These are phyloP conservation scores for Gossypium anomalum DNA, from an alignment of 345 rosid genomes.

Conservation along the genomic window DNA sequence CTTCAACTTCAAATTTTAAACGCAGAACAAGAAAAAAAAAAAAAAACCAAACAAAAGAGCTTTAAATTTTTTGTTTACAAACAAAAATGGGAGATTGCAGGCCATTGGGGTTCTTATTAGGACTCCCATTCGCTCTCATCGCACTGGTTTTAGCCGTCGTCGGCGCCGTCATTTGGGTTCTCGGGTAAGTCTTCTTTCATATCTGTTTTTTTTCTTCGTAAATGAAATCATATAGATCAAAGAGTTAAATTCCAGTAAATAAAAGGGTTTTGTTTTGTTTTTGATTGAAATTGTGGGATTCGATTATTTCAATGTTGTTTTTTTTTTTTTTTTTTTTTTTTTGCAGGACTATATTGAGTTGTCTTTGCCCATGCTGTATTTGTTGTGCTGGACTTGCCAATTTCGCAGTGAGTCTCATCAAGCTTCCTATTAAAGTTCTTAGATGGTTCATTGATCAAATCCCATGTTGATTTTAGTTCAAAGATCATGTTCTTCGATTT, in stretches of 20 bases:
- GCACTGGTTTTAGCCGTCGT: slow-evolving; percentile 58
- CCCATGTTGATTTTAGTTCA: slow-evolving; percentile 55
- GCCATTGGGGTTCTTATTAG: slow-evolving; percentile 74
- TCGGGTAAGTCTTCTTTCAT: slow-evolving; percentile 47
- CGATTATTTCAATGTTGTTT: background rate
- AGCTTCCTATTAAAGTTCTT: slow-evolving; percentile 61
- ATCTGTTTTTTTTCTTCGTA: background rate
- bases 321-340: too few species aligned
- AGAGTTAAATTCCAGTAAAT: background rate
- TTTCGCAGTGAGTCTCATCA: slow-evolving; percentile 53
- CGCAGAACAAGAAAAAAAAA: too few species aligned
- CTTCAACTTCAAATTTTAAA: background rate
- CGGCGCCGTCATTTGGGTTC: slow-evolving; percentile 69
- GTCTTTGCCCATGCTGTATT: slow-evolving; percentile 80
- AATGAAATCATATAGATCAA: background rate
- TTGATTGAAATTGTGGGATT: background rate
- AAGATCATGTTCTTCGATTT: background rate
- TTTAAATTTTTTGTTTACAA: background rate
- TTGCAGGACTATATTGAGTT: slow-evolving; percentile 64
- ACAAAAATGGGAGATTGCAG: slow-evolving; percentile 61
- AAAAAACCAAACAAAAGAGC: background rate
- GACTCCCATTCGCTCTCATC: slow-evolving; percentile 72
- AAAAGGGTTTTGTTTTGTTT: background rate
- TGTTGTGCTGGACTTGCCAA: slow-evolving; percentile 69
- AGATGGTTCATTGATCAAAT: slow-evolving; percentile 69